These are phyloP conservation scores for Apophysomyces variabilis DNA, from an alignment of 371 early-diverging fungal genomes.

Conservation along the genomic window DNA sequence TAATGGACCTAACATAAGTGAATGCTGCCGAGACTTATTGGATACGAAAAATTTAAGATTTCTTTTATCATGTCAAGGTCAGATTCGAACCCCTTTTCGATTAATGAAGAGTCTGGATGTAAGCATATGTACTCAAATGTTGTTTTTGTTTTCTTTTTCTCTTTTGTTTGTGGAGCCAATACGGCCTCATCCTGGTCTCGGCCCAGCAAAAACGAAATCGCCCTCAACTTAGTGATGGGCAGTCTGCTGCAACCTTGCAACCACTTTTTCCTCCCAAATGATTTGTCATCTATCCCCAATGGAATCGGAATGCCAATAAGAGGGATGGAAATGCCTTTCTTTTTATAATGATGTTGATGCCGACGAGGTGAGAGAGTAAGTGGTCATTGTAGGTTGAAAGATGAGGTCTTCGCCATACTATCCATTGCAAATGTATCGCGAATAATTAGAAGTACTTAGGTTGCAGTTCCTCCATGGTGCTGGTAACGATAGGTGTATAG, in stretches of 20 bases:
- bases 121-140: no score
- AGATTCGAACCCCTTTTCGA: not conserved
- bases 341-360: conserved; percentile 10
- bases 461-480: conserved; percentile 4
- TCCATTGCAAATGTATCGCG: not conserved
- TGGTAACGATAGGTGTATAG: not conserved
- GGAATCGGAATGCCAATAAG: not conserved
- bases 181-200: not conserved
- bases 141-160: no score
- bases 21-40: no score
- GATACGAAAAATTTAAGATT: no score
- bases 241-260: not conserved
- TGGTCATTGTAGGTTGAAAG: conserved; percentile 3
- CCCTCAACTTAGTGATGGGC: not conserved
- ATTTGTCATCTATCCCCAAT: conserved; percentile 2
- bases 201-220: not conserved
- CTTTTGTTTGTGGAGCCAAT: not conserved
- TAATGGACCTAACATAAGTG: no score
- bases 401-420: conserved; percentile 7
- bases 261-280: conserved; percentile 5
- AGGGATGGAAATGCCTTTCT: not conserved
- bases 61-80: no score
- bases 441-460: not conserved
- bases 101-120: no score
- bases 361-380: conserved; percentile 8